Conservation (phyloP, 108 stramenopile species). For the Discostella pseudostelligera region DNA sequence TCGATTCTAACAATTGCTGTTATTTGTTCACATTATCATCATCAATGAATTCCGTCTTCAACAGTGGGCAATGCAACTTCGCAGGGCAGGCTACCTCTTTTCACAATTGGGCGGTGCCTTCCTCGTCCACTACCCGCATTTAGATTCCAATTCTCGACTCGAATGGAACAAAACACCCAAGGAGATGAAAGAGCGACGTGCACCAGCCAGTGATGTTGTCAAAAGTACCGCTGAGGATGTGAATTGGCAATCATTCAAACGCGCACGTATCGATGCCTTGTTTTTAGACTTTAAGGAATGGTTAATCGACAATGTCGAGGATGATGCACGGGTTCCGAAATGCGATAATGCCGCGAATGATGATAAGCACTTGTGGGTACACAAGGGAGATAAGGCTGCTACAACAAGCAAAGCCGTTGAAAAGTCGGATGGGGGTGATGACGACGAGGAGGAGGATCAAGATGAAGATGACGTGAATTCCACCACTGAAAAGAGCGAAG, state of each 20-base stretch:
- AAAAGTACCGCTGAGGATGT: slow-evolving; percentile 17
- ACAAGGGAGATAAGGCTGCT: neutral
- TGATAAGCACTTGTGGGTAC: slow-evolving; percentile 69
- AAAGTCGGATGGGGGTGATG: slow-evolving; percentile 7
- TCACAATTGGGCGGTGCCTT: slow-evolving; percentile 71
- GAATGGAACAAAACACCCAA: slow-evolving; percentile 73
- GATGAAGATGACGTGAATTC: neutral
- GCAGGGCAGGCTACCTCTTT: slow-evolving; percentile 59
- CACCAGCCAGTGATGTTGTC: slow-evolving; percentile 5
- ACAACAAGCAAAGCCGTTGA: neutral
- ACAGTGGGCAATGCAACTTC: slow-evolving; percentile 75
- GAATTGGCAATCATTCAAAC: slow-evolving; percentile 51
- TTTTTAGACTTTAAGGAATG: slow-evolving; percentile 77
- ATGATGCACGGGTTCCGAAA: slow-evolving; percentile 43
- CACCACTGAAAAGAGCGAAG: no score
- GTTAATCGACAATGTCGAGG: slow-evolving; percentile 51
- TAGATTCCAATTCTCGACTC: slow-evolving; percentile 58
- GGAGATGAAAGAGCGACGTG: slow-evolving; percentile 9
- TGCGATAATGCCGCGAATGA: slow-evolving; percentile 70
- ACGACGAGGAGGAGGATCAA: slow-evolving; percentile 2
- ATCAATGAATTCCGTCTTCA: neutral
- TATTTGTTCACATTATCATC: no score
- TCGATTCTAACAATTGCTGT: no score
- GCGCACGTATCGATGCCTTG: slow-evolving; percentile 69
- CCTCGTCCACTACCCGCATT: slow-evolving; percentile 80